A percentile compares a stretch with the other conserved stretches of the same genome.
These are phyloP conservation scores for Trametes villosa DNA, from an alignment of 768 basidiomycete species.

Conservation along the genomic window DNA sequence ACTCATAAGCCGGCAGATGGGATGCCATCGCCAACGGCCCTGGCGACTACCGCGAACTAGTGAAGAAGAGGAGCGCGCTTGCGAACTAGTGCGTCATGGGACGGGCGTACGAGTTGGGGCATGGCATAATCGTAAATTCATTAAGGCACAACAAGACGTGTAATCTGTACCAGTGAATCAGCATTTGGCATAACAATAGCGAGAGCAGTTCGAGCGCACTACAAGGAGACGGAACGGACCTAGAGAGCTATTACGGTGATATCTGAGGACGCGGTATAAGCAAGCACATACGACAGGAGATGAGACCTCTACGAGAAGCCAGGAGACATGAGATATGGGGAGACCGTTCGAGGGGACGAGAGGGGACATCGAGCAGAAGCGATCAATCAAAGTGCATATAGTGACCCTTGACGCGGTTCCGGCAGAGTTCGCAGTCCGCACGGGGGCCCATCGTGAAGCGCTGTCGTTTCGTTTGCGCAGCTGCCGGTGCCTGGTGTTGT, in stretches of 20 bases:
- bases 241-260: conserved; percentile 2
- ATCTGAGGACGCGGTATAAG: conserved; percentile 3
- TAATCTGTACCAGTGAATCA: conserved; percentile 1
- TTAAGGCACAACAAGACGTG: background rate
- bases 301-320: background rate
- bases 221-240: conserved; percentile 1
- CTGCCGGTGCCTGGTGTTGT: background rate
- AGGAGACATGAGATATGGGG: background rate
- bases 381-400: conserved; percentile 66
- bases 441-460: conserved; percentile 75
- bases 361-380: background rate
- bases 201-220: background rate
- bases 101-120: too few species aligned
- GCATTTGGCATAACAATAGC: background rate
- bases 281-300: background rate
- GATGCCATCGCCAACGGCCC: conserved; percentile 1
- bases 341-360: background rate
- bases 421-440: conserved; percentile 69
- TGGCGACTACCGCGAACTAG: background rate
- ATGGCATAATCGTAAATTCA: background rate
- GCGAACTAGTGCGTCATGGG: too few species aligned
- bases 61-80: too few species aligned
- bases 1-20: background rate
- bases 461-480: conserved; percentile 41
- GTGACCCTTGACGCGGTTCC: conserved; percentile 68